Conservation (phyloP, 2,329 filamentous ascomycete species). For the Cadophora luteo-olivacea region DNA sequence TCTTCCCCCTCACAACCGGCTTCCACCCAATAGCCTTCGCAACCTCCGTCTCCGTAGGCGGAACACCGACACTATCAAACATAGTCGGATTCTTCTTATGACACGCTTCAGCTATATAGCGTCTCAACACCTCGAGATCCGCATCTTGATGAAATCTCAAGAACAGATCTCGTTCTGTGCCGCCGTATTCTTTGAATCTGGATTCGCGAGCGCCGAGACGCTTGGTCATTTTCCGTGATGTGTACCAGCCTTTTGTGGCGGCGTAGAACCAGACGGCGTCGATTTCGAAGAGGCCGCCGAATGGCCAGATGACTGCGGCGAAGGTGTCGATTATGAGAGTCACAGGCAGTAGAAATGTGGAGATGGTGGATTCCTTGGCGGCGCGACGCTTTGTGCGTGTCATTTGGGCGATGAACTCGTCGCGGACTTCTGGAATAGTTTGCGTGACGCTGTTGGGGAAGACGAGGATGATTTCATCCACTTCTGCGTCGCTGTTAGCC, state of each 20-base stretch:
- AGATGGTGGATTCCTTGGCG: conserved; percentile 15
- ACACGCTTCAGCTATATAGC: conserved; percentile 22
- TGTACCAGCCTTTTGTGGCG: conserved; percentile 34
- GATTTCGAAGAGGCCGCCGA: conserved; percentile 44
- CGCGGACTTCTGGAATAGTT: conserved; percentile 17
- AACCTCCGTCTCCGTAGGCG: conserved; percentile 26
- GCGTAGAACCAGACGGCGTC: conserved; percentile 44
- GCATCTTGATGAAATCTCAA: conserved; percentile 18
- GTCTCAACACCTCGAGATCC: conserved; percentile 8
- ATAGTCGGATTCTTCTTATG: conserved; percentile 22
- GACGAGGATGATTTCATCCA: conserved; percentile 22
- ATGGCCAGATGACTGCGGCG: conserved; percentile 42
- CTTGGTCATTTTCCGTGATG: conserved; percentile 16
- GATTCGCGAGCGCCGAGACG: conserved; percentile 13
- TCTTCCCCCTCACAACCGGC: conserved; percentile 21
- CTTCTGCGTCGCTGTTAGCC: conserved; percentile 17
- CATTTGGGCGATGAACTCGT: conserved; percentile 18
- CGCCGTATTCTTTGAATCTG: conserved; percentile 13
- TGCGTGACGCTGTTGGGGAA: conserved; percentile 13
- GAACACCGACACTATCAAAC: conserved; percentile 26
- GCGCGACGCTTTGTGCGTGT: conserved; percentile 16
- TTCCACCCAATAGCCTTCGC: conserved; percentile 28
- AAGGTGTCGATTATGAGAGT: conserved; percentile 33
- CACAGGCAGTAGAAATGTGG: conserved; percentile 19
- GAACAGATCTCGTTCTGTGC: conserved; percentile 14